Percentiles rank a stretch among this genome's conserved stretches.
Evolutionary conservation across 1,284 basidiomycete species (phyloP).

Genomic region (Omphalotus olearius): DNA sequence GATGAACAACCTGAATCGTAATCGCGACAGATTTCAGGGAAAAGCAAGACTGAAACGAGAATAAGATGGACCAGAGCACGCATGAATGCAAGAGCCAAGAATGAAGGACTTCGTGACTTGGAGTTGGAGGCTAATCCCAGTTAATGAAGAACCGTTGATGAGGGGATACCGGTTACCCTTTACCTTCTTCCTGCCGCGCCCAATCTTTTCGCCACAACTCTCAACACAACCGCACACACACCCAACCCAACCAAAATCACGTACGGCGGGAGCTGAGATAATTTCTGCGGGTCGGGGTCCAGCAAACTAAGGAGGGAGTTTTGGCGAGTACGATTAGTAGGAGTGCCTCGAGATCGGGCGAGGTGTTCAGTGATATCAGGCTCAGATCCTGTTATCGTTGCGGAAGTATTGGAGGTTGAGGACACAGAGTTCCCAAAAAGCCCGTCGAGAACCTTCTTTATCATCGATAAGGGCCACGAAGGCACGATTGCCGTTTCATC

Average conservation of each 20-base stretch:
- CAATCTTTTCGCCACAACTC: constrained; percentile 38
- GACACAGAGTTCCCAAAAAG: background rate
- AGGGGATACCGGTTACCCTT: too few species aligned
- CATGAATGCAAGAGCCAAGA: too few species aligned
- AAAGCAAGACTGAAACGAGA: too few species aligned
- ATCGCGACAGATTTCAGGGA: too few species aligned
- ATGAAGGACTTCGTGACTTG: too few species aligned
- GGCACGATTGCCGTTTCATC: background rate
- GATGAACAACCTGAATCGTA: too few species aligned
- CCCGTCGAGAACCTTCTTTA: background rate
- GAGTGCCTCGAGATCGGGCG: background rate
- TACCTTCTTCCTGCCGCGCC: background rate
- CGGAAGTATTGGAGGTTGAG: too few species aligned
- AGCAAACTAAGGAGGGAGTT: background rate
- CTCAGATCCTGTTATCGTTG: constrained; percentile 1
- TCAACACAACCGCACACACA: constrained; percentile 49
- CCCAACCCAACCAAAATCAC: constrained; percentile 54
- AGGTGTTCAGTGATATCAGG: background rate
- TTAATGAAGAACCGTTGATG: too few species aligned
- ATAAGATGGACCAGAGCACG: too few species aligned
- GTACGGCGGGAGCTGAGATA: constrained; percentile 41
- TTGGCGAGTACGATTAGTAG: constrained; percentile 15
- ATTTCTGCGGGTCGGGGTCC: constrained; percentile 20
- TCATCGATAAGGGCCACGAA: background rate
- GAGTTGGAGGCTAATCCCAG: too few species aligned